These are phyloP conservation scores for Euryodendron excelsum DNA, from an alignment of 148 eudicot species.

Conservation along the genomic window DNA sequence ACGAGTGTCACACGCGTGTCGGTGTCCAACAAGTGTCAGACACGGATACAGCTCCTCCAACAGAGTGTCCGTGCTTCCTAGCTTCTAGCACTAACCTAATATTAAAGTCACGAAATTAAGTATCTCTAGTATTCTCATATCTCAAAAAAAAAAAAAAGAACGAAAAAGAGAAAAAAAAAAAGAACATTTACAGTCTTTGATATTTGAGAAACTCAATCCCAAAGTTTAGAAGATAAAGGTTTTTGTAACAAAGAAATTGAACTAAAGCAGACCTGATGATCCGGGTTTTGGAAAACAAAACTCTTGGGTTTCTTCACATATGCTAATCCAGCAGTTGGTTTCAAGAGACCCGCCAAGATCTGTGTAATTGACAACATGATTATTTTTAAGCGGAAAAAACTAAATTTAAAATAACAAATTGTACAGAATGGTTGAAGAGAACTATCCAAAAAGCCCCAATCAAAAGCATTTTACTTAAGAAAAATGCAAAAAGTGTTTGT, in stretches of 20 bases:
- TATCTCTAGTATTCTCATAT: too few species aligned
- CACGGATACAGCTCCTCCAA: too few species aligned
- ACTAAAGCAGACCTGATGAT: conserved; percentile 72
- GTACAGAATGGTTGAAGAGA: background rate
- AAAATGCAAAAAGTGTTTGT: background rate
- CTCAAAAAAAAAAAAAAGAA: too few species aligned
- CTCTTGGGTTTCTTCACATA: conserved; percentile 73
- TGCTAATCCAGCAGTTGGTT: conserved; percentile 57
- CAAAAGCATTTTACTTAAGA: background rate
- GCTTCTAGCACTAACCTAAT: background rate
- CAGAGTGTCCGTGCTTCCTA: too few species aligned
- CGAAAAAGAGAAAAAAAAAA: background rate
- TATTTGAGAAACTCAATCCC: background rate
- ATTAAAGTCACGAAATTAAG: too few species aligned
- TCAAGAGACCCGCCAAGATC: conserved; percentile 84
- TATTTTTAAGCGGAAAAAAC: background rate
- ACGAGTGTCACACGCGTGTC: too few species aligned
- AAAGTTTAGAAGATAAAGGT: background rate
- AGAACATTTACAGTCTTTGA: background rate
- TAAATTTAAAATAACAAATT: background rate
- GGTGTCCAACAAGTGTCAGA: too few species aligned
- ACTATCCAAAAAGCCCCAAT: background rate
- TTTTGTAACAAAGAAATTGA: conserved; percentile 2
- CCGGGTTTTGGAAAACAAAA: conserved; percentile 92
- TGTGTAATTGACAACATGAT: conserved; percentile 25